phyloP scores from a whole-genome alignment of 768 basidiomycete species.

The Boletus rex-veris region DNA sequence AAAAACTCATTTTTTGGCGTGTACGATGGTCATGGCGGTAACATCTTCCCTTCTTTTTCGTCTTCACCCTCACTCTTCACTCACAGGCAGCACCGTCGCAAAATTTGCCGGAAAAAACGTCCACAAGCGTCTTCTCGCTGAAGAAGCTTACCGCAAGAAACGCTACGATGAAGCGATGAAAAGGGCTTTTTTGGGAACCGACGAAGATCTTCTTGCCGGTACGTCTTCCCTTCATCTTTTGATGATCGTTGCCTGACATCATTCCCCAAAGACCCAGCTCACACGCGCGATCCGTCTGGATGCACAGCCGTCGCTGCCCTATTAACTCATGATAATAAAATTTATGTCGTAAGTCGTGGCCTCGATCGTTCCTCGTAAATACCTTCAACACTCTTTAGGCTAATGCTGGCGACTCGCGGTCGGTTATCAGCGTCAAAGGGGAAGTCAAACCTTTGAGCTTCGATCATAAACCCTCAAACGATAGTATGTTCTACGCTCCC shows the following conservation, averaged over 20 bases:
- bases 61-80: neutral
- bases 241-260: constrained; percentile 1
- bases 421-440: constrained; percentile 82
- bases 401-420: constrained; percentile 95
- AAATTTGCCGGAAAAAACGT: constrained; percentile 83
- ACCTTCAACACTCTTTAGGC: constrained; percentile 52
- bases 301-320: constrained; percentile 93
- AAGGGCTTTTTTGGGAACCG: constrained; percentile 87
- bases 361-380: neutral
- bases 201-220: constrained; percentile 91
- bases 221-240: constrained; percentile 23
- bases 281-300: constrained; percentile 89
- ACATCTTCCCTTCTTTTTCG: constrained; percentile 14
- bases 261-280: constrained; percentile 64
- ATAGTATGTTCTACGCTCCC: constrained; percentile 47
- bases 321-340: constrained; percentile 70
- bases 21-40: constrained; percentile 98
- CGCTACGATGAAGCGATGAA: constrained; percentile 79
- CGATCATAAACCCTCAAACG: constrained; percentile 94
- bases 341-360: constrained; percentile 65
- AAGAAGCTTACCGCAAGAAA: constrained; percentile 66
- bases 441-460: constrained; percentile 84
- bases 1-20: constrained; percentile 89
- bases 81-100: constrained; percentile 75
- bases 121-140: constrained; percentile 69